Conservation (phyloP, 352 stramenopile genomes). For the Globisporangium perplexum region DNA sequence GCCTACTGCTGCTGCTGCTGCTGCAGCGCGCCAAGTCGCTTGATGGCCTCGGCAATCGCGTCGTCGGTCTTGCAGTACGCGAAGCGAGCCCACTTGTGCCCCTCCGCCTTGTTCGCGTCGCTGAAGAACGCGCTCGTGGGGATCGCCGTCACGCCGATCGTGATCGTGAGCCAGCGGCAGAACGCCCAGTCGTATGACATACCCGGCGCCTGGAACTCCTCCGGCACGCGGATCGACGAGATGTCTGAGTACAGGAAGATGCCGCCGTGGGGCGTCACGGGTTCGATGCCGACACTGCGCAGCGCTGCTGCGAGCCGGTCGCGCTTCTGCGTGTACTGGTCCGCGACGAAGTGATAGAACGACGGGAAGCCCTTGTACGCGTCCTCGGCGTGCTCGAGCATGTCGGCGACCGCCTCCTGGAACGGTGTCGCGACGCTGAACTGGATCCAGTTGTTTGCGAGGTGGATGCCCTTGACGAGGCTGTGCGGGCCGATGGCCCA, state of each 20-base stretch:
- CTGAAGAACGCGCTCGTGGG: slow-evolving; percentile 91
- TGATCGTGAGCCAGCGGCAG: slow-evolving; percentile 89
- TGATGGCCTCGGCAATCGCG: slow-evolving; percentile 84
- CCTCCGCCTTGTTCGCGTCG: slow-evolving; percentile 61
- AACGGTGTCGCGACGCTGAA: slow-evolving; percentile 85
- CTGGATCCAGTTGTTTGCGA: slow-evolving; percentile 86
- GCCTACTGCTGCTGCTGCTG: neutral
- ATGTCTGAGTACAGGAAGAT: slow-evolving; percentile 85
- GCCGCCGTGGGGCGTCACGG: slow-evolving; percentile 54
- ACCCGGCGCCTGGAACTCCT: slow-evolving; percentile 33
- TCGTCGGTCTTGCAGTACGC: slow-evolving; percentile 97
- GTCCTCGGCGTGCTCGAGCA: slow-evolving; percentile 61
- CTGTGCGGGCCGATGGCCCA: slow-evolving; percentile 86
- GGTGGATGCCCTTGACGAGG: slow-evolving; percentile 65
- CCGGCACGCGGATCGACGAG: slow-evolving; percentile 51
- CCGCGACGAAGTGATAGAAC: slow-evolving; percentile 79
- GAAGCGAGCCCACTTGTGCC: slow-evolving; percentile 85
- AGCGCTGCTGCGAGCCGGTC: slow-evolving; percentile 52
- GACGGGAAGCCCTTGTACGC: slow-evolving; percentile 64
- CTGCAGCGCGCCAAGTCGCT: slow-evolving; percentile 28
- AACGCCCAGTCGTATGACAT: slow-evolving; percentile 90
- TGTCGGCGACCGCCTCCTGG: slow-evolving; percentile 77
- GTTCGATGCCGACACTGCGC: slow-evolving; percentile 48
- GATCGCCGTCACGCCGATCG: slow-evolving; percentile 90
- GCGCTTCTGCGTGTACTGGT: slow-evolving; percentile 72